phyloP scores from a whole-genome alignment of 2,329 filamentous ascomycete genomes.

The Verticillium albo-atrum region DNA sequence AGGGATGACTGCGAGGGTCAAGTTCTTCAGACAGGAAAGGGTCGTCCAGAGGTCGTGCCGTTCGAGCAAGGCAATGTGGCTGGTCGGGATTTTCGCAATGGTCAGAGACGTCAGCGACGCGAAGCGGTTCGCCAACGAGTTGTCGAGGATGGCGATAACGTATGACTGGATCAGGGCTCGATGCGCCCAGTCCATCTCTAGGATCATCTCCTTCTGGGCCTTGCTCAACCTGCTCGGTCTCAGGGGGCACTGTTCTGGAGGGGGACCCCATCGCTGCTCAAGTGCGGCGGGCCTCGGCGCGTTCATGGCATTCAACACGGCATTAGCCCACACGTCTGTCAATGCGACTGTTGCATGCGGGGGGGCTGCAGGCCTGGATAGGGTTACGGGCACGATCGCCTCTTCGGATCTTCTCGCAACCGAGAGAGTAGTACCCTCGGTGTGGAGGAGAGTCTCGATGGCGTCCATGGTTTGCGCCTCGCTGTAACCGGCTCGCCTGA shows the following conservation, averaged over 20 bases:
- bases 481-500: slow-evolving; percentile 28
- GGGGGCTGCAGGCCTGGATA: neutral
- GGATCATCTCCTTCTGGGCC: slow-evolving; percentile 63
- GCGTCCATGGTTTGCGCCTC: slow-evolving; percentile 25
- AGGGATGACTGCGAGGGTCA: slow-evolving; percentile 58
- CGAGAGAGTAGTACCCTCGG: slow-evolving; percentile 24
- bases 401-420: slow-evolving; percentile 30
- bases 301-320: slow-evolving; percentile 2
- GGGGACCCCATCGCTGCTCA: neutral
- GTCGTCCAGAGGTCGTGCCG: slow-evolving; percentile 58
- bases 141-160: slow-evolving; percentile 60
- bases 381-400: slow-evolving; percentile 8
- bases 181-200: slow-evolving; percentile 66
- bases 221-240: slow-evolving; percentile 52
- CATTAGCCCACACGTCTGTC: neutral
- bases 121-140: slow-evolving; percentile 42
- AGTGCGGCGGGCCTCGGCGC: neutral
- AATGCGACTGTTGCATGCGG: neutral
- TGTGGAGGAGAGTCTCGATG: slow-evolving; percentile 27
- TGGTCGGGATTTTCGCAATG: slow-evolving; percentile 60
- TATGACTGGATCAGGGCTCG: slow-evolving; percentile 65
- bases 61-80: slow-evolving; percentile 51
- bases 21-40: slow-evolving; percentile 46
- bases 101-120: slow-evolving; percentile 52
- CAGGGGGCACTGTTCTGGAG: slow-evolving; percentile 22